phyloP scores from a whole-genome alignment of 352 stramenopile species.

The Phytophthora pini region DNA sequence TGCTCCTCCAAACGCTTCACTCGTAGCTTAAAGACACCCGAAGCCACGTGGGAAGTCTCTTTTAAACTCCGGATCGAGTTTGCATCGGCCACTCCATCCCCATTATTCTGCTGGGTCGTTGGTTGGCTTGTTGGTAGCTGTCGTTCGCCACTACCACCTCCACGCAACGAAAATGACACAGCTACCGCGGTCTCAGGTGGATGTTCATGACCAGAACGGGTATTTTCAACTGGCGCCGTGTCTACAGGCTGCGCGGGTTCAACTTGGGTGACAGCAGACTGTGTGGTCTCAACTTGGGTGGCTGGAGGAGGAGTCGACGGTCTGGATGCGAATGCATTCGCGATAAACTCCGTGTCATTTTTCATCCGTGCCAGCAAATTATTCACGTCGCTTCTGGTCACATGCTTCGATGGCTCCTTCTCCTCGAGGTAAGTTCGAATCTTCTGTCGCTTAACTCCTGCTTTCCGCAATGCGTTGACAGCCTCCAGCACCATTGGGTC shows the following conservation, averaged over 20 bases:
- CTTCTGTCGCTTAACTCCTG: not conserved
- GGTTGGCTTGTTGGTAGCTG: too few species aligned
- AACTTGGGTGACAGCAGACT: too few species aligned
- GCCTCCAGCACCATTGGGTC: constrained; percentile 5
- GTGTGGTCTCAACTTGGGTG: too few species aligned
- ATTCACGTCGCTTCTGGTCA: constrained; percentile 2
- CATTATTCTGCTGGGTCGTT: too few species aligned
- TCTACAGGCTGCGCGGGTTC: too few species aligned
- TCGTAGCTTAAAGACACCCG: constrained; percentile 1
- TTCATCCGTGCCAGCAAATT: constrained; percentile 4
- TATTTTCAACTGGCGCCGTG: not conserved
- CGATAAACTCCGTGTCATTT: not conserved
- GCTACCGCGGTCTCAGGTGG: not conserved
- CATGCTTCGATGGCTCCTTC: constrained; percentile 1
- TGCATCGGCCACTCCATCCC: not conserved
- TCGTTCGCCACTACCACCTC: too few species aligned
- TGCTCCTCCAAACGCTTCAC: constrained; percentile 2
- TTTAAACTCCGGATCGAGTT: not conserved
- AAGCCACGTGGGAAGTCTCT: not conserved
- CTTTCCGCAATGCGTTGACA: constrained; percentile 1
- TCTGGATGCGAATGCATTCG: not conserved
- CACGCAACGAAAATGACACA: too few species aligned
- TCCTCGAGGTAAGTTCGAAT: constrained; percentile 1
- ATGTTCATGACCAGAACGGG: not conserved
- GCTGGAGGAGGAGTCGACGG: not conserved